A percentile compares a stretch with the other conserved stretches of the same genome.
Evolutionary conservation across 1,284 basidiomycete species (phyloP).

Genomic region (Sanghuangporus weigelae): DNA sequence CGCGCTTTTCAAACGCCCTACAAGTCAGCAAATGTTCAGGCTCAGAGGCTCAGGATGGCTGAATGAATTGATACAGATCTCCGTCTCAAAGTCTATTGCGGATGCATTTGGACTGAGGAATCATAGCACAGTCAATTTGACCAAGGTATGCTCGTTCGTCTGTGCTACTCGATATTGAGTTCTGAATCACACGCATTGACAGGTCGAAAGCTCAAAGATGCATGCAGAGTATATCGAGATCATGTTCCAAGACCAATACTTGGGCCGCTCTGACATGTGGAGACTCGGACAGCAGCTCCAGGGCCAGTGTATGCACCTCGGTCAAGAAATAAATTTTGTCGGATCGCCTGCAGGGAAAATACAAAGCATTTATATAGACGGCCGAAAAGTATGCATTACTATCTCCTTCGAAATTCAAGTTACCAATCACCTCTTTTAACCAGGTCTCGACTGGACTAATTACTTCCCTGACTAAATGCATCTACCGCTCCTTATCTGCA

Average conservation of each 20-base stretch:
- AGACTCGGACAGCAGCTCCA: conserved; percentile 68
- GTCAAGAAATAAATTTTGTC: conserved; percentile 75
- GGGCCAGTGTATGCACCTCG: conserved; percentile 44
- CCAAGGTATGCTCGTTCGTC: conserved; percentile 43
- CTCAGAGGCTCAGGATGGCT: background rate
- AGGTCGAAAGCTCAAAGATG: conserved; percentile 65
- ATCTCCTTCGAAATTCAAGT: background rate
- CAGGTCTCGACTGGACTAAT: conserved; percentile 81
- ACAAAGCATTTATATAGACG: conserved; percentile 65
- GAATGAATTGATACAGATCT: conserved; percentile 44
- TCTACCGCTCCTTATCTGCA: conserved; percentile 89
- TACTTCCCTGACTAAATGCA: conserved; percentile 78
- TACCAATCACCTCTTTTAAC: conserved; percentile 5
- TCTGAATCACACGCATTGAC: background rate
- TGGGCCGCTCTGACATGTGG: conserved; percentile 94
- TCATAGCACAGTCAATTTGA: conserved; percentile 62
- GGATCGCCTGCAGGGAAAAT: conserved; percentile 79
- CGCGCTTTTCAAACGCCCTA: conserved; percentile 49
- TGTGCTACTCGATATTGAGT: background rate
- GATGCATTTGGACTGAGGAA: conserved; percentile 67
- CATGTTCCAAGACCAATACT: conserved; percentile 87
- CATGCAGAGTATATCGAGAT: conserved; percentile 83
- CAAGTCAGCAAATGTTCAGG: conserved; percentile 41
- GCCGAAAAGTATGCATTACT: conserved; percentile 45
- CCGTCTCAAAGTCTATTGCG: conserved; percentile 62